These are phyloP conservation scores for Trifolium subterraneum DNA, from an alignment of 306 rosid genomes.

Conservation along the genomic window DNA sequence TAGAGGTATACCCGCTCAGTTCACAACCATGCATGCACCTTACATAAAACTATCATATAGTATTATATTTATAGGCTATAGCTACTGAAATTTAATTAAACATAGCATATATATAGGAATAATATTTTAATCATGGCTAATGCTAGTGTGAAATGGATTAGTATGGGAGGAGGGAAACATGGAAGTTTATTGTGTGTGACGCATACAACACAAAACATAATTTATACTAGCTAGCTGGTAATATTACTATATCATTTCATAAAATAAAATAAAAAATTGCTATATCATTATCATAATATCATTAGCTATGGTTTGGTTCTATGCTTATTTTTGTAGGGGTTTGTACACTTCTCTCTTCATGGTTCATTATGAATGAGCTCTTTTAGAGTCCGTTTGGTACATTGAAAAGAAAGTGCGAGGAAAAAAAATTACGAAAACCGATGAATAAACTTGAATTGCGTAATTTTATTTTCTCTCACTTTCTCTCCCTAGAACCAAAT, in stretches of 20 bases:
- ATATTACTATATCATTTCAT: slow-evolving; percentile 4
- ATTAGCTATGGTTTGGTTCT: neutral
- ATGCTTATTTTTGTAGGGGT: too few relatives aligned
- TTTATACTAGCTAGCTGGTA: slow-evolving; percentile 26
- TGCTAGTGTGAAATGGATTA: slow-evolving; percentile 37
- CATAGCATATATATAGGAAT: slow-evolving; percentile 8
- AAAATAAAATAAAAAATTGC: neutral
- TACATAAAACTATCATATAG: neutral
- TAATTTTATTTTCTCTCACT: too few relatives aligned
- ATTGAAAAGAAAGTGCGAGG: too few relatives aligned
- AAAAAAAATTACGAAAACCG: too few relatives aligned
- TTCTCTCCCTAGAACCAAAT: too few relatives aligned
- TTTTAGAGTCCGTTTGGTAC: too few relatives aligned
- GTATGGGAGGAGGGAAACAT: slow-evolving; percentile 66
- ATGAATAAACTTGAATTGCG: too few relatives aligned
- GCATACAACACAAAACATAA: slow-evolving; percentile 60
- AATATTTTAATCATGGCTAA: slow-evolving; percentile 37
- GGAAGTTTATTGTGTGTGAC: slow-evolving; percentile 50
- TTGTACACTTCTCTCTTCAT: too few relatives aligned
- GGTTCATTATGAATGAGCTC: too few relatives aligned
- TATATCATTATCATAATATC: slow-evolving; percentile 29
- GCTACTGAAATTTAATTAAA: slow-evolving; percentile 32
- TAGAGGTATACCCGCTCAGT: slow-evolving; percentile 14
- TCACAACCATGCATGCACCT: slow-evolving; percentile 39
- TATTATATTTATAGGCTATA: neutral